Conservation (phyloP, 139 green algal species). For the Picochlorum sp. region DNA sequence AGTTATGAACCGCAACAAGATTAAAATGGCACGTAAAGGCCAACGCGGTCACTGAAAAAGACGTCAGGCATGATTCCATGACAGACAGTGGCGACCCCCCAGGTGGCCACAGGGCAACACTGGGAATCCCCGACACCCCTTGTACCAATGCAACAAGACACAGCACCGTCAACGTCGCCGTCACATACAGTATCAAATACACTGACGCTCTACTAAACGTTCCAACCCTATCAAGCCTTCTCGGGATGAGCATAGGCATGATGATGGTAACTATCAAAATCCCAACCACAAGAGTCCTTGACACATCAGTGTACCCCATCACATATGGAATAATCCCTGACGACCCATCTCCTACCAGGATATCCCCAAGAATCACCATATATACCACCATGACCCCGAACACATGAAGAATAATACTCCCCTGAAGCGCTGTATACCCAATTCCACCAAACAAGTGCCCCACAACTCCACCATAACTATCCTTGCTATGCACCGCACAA, state of each 20-base stretch:
- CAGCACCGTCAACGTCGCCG: conserved; percentile 14
- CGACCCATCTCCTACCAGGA: conserved; percentile 8
- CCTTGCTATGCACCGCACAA: neutral
- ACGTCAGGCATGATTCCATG: neutral
- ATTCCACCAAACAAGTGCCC: conserved; percentile 16
- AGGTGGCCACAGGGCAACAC: conserved; percentile 5
- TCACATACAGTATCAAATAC: conserved; percentile 21
- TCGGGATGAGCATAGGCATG: conserved; percentile 21
- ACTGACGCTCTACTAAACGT: conserved; percentile 14
- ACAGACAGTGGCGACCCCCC: neutral
- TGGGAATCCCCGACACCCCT: conserved; percentile 5
- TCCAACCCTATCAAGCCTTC: conserved; percentile 19
- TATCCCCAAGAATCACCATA: conserved; percentile 27
- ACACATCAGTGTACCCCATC: neutral
- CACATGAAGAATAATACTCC: conserved; percentile 25
- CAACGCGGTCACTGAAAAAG: conserved; percentile 13
- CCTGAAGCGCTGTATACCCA: conserved; percentile 11
- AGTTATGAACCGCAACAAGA: conserved; percentile 23
- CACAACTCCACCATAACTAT: conserved; percentile 19
- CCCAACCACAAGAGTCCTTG: neutral
- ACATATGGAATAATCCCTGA: conserved; percentile 6
- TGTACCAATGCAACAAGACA: conserved; percentile 6
- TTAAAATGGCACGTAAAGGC: conserved; percentile 35
- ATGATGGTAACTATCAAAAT: conserved; percentile 7
- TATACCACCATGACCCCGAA: conserved; percentile 28